These are phyloP conservation scores for Naematelia aurantialba DNA, from an alignment of 768 basidiomycete genomes.

Conservation along the genomic window DNA sequence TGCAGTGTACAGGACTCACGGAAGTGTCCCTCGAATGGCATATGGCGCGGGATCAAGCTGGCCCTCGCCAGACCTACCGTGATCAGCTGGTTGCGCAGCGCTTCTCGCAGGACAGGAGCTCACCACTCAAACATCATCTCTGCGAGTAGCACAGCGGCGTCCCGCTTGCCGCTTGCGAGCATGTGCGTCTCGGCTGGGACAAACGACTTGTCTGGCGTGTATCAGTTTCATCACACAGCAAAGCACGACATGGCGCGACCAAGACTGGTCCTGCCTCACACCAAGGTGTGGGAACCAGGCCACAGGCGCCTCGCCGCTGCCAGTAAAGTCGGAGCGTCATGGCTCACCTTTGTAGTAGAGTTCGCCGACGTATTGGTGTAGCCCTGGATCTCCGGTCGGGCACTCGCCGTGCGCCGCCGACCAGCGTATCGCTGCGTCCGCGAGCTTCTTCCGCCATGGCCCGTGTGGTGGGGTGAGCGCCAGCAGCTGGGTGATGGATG, in stretches of 20 bases:
- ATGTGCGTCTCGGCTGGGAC: slow-evolving; percentile 75
- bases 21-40: slow-evolving; percentile 77
- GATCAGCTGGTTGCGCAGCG: neutral
- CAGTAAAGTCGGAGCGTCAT: neutral
- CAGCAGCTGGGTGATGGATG: slow-evolving; percentile 83
- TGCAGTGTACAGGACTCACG: slow-evolving; percentile 57
- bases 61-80: slow-evolving; percentile 41
- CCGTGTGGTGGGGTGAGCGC: slow-evolving; percentile 75
- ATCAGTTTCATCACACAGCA: slow-evolving; percentile 1
- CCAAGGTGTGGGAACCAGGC: too few relatives aligned
- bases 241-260: too few relatives aligned
- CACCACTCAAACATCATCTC: slow-evolving; percentile 82
- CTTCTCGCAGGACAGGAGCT: slow-evolving; percentile 3
- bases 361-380: slow-evolving; percentile 88
- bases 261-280: too few relatives aligned
- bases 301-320: too few relatives aligned
- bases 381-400: slow-evolving; percentile 79
- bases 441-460: slow-evolving; percentile 83
- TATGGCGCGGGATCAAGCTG: slow-evolving; percentile 66
- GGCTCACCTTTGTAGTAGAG: slow-evolving; percentile 53
- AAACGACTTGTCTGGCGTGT: slow-evolving; percentile 65
- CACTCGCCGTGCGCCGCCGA: slow-evolving; percentile 70
- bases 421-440: slow-evolving; percentile 83
- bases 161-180: slow-evolving; percentile 78
- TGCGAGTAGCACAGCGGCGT: slow-evolving; percentile 79